Conservation (phyloP, 306 rosid genomes). For the Rosa persica region DNA sequence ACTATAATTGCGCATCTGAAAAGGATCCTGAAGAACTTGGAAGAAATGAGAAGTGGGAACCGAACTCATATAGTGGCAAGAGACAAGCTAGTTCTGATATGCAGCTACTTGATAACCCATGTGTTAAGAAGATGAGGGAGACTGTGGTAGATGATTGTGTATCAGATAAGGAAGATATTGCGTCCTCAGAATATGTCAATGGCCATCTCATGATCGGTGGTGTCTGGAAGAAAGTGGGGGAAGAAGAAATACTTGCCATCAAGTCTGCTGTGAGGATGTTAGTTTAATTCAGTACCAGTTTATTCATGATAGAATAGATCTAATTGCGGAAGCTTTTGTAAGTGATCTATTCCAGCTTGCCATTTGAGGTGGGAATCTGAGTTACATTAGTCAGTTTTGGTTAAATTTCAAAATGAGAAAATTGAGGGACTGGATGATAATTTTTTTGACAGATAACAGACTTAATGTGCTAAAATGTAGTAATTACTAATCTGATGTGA, state of each 20-base stretch:
- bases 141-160: slow-evolving; percentile 29
- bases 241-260: slow-evolving; percentile 58
- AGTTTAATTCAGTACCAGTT: slow-evolving; percentile 28
- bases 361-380: neutral
- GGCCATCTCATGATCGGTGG: slow-evolving; percentile 61
- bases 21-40: slow-evolving; percentile 24
- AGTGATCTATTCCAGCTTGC: neutral
- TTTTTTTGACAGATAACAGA: neutral
- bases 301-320: neutral
- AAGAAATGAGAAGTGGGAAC: slow-evolving; percentile 33
- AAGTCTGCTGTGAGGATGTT: slow-evolving; percentile 60
- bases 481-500: no score
- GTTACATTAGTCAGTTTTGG: neutral
- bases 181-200: slow-evolving; percentile 28
- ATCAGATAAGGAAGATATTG: slow-evolving; percentile 16
- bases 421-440: neutral
- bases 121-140: slow-evolving; percentile 57
- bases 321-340: neutral
- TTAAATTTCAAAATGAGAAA: neutral
- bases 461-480: neutral
- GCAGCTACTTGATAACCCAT: slow-evolving; percentile 39
- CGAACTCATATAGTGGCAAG: slow-evolving; percentile 33
- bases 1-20: slow-evolving; percentile 17
- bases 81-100: slow-evolving; percentile 50
- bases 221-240: slow-evolving; percentile 54